Percentiles rank a stretch among this genome's conserved stretches.
phyloP scores from a whole-genome alignment of 2,329 filamentous ascomycete species.

The Cryphonectria radicalis region DNA sequence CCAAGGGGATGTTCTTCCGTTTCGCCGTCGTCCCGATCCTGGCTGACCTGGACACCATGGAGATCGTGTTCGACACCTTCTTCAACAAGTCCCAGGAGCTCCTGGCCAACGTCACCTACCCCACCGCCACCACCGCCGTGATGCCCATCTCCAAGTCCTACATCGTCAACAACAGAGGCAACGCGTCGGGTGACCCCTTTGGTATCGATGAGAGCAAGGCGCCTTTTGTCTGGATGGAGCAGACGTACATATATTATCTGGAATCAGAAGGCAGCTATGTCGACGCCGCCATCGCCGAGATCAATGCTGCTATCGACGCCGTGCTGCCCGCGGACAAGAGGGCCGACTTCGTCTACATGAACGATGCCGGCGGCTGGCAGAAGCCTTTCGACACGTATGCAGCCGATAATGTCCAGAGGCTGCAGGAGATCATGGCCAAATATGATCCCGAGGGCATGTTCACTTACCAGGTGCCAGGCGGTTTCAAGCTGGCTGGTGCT shows the following conservation, averaged over 20 bases:
- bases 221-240: conserved; percentile 14
- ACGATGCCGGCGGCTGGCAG: conserved; percentile 20
- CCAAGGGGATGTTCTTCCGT: neutral
- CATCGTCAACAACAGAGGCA: conserved; percentile 1
- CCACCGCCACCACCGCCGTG: conserved; percentile 1
- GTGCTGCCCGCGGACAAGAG: conserved; percentile 11
- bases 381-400: conserved; percentile 13
- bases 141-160: conserved; percentile 18
- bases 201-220: conserved; percentile 14
- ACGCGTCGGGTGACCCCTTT: conserved; percentile 6
- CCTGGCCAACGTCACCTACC: conserved; percentile 12
- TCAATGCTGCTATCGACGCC: conserved; percentile 9
- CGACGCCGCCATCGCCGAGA: conserved; percentile 1
- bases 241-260: neutral
- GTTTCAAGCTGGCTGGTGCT: conserved; percentile 18
- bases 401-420: conserved; percentile 11
- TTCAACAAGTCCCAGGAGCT: conserved; percentile 1
- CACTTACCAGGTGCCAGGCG: conserved; percentile 21
- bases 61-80: conserved; percentile 19
- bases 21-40: conserved; percentile 12
- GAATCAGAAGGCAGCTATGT: neutral
- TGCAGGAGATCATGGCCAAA: conserved; percentile 25
- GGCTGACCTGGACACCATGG: conserved; percentile 15
- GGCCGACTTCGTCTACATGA: conserved; percentile 17
- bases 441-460: conserved; percentile 22